phyloP scores from a whole-genome alignment of 345 rosid species.

The Nasturtium officinale region DNA sequence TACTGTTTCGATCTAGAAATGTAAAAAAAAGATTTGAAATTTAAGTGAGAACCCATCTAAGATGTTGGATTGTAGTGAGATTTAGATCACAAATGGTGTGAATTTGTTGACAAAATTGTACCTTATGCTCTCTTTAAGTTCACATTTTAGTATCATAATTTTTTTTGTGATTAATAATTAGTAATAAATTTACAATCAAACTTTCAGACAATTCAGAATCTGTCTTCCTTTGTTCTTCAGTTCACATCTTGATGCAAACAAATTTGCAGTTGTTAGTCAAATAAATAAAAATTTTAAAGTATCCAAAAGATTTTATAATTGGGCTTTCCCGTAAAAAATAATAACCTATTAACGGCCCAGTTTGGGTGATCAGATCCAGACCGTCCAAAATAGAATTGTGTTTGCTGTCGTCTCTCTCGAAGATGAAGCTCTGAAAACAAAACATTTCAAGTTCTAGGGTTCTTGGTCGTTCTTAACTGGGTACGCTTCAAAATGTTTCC shows the following conservation, averaged over 20 bases:
- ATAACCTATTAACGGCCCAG: conserved; percentile 11
- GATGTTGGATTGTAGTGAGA: conserved; percentile 26
- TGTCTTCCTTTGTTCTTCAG: background rate
- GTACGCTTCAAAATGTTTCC: background rate
- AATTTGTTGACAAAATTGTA: conserved; percentile 19
- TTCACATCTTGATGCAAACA: background rate
- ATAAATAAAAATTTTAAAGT: no score
- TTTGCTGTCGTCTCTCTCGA: background rate
- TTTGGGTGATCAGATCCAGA: background rate
- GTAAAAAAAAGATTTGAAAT: conserved; percentile 30
- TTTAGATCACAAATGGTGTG: conserved; percentile 16
- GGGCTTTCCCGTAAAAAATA: background rate
- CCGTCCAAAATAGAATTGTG: conserved; percentile 22
- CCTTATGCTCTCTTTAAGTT: conserved; percentile 6
- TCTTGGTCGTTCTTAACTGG: conserved; percentile 18
- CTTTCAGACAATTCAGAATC: background rate
- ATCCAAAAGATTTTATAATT: background rate
- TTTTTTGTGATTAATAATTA: background rate
- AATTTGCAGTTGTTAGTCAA: background rate
- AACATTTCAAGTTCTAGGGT: conserved; percentile 20
- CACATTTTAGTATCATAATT: conserved; percentile 21
- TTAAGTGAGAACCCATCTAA: conserved; percentile 27
- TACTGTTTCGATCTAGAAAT: conserved; percentile 28
- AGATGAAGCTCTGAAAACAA: conserved; percentile 23
- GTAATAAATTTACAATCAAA: no score